phyloP scores from a whole-genome alignment of 768 basidiomycete species.

The Macrolepiota albuminosa region DNA sequence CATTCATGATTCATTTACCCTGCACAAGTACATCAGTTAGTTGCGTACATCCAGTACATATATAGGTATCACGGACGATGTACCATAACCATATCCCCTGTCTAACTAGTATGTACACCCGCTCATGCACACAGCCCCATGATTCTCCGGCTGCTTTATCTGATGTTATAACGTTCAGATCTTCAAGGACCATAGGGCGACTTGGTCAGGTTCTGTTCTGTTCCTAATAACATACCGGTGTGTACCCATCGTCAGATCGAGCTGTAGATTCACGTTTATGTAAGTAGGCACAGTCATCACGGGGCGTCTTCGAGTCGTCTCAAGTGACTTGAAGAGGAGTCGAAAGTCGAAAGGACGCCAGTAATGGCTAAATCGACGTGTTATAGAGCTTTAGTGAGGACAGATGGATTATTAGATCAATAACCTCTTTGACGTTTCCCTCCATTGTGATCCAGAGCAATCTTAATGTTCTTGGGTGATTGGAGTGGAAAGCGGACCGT shows the following conservation, averaged over 20 bases:
- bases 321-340: not conserved
- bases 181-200: not conserved
- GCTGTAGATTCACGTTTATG: not conserved
- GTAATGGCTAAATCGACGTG: not conserved
- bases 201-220: too few species aligned
- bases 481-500: too few species aligned
- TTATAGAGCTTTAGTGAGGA: not conserved
- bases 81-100: not conserved
- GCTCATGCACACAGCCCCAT: not conserved
- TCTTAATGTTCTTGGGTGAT: not conserved
- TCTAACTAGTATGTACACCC: not conserved
- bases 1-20: not conserved
- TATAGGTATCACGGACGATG: not conserved
- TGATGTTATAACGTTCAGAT: not conserved
- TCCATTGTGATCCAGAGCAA: not conserved
- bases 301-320: not conserved
- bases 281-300: not conserved
- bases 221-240: not conserved
- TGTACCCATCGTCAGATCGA: not conserved
- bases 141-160: not conserved
- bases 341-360: not conserved
- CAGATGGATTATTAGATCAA: not conserved
- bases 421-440: not conserved
- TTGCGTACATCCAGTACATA: not conserved
- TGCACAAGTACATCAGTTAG: not conserved